Evolutionary conservation across 2,329 filamentous ascomycete species (phyloP).

Genomic region (Aspergillus felis): DNA sequence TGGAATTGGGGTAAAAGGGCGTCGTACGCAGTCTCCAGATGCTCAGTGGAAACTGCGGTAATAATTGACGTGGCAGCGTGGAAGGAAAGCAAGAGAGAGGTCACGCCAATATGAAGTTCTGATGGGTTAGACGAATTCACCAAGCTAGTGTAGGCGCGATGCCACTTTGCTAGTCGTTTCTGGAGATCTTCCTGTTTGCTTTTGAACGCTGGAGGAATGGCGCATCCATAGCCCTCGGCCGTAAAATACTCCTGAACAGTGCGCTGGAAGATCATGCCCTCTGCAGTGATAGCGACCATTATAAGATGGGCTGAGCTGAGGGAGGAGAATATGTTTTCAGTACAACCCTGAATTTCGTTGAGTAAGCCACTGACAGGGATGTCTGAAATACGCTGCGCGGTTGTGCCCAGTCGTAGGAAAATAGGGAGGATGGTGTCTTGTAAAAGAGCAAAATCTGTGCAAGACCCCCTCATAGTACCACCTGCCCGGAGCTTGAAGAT

Average conservation of each 20-base stretch:
- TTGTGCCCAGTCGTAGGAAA: no score
- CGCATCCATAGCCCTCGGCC: not conserved
- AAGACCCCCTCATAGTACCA: no score
- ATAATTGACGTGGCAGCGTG: not conserved
- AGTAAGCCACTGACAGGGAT: no score
- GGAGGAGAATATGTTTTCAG: constrained; percentile 11
- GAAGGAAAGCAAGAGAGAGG: constrained; percentile 2
- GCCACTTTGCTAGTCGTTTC: not conserved
- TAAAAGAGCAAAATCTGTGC: no score
- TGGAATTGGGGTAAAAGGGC: not conserved
- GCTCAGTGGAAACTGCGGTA: not conserved
- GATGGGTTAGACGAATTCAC: not conserved
- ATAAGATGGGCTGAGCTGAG: constrained; percentile 12
- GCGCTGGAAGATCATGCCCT: constrained; percentile 3
- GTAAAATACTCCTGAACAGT: not conserved
- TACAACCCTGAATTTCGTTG: no score
- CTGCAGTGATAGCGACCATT: not conserved
- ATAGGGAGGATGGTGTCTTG: no score
- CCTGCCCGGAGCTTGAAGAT: no score
- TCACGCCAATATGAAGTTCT: not conserved
- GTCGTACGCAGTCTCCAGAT: not conserved
- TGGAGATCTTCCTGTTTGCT: not conserved
- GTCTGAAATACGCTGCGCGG: no score
- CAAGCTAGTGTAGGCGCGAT: not conserved
- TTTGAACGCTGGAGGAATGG: not conserved